Base-by-base conservation (phyloP, 345 rosid genomes). In the Xanthoceras sorbifolium region DNA sequence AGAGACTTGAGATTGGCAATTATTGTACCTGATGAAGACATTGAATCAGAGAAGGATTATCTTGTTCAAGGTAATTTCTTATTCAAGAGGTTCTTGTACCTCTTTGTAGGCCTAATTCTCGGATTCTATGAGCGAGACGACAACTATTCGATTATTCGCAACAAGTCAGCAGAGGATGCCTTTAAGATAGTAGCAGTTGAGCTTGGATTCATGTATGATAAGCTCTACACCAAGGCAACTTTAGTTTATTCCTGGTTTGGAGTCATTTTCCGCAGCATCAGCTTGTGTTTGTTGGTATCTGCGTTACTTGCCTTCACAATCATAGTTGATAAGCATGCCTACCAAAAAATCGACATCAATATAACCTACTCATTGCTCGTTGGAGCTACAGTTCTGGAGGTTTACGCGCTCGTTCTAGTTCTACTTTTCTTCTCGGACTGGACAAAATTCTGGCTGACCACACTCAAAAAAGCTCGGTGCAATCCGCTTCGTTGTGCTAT, bases 151-250 rank as follows among this genome's bases (percentile, higher is more conserved):
- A 23, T 38, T 2, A 42, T 67, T 22, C 20, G 10, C n/a, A 10
- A 44, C 32, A 67, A 42, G 31, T 42, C 55, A 60, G 22, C 76
- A 25, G 0, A 59, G 15, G 52, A 26, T 1, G 82, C 67, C 18
- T 74, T 73, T 38, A 50, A 38, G 44, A 44, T 55, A 8, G 64
- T 77, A 4, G 82, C 64, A 17, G 55, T 79, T 15, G 78, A 79
- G 69, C 71, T 79, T 0, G 78, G 32, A 2, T 75, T 74, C 36
- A 28, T 79, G 71, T 79, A 74, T 31, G 82, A 79, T 22, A 69
- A 40, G 23, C 82, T 79, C 10, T 79, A 68, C 71, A 79, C 78
- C 3, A 74, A 79, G 74, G 67, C 74, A 1, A 73, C 29, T 3
- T 52, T 79, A 1, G 69, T 50, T 46, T 74, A 79, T 32, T 61